Conservation (phyloP, 2,329 filamentous ascomycete genomes). For the Blastomyces gilchristii region DNA sequence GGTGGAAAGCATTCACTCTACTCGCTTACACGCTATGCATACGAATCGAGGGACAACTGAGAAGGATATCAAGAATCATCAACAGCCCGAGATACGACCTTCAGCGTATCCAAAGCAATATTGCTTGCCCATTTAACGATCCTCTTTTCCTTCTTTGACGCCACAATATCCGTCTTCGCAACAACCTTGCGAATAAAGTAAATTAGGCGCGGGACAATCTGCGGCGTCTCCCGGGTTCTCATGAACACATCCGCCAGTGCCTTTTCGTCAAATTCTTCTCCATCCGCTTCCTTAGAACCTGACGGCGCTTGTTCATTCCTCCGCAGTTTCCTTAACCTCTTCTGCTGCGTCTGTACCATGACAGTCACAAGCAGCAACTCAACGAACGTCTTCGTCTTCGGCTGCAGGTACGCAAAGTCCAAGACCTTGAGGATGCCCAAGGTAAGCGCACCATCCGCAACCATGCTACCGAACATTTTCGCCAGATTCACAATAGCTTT, state of each 20-base stretch:
- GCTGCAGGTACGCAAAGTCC: conserved; percentile 66
- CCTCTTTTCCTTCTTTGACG: conserved; percentile 43
- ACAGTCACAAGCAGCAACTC: conserved; percentile 70
- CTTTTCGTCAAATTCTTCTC: conserved; percentile 42
- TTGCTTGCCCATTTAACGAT: conserved; percentile 40
- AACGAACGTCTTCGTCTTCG: conserved; percentile 65
- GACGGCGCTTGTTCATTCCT: conserved; percentile 10
- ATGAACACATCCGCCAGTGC: conserved; percentile 57
- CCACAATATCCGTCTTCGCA: conserved; percentile 50
- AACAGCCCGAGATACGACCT: conserved; percentile 19
- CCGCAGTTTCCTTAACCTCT: conserved; percentile 20
- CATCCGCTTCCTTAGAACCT: conserved; percentile 19
- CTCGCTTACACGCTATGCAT: background rate
- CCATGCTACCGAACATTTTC: conserved; percentile 54
- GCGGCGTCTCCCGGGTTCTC: conserved; percentile 52
- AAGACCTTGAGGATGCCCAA: conserved; percentile 53
- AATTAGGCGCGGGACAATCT: conserved; percentile 62
- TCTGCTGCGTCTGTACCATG: conserved; percentile 55
- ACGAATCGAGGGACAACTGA: background rate
- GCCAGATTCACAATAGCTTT: conserved; percentile 57
- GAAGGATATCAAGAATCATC: conserved; percentile 3
- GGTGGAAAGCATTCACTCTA: background rate
- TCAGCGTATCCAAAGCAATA: conserved; percentile 33
- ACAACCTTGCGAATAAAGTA: conserved; percentile 73
- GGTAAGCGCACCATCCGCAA: conserved; percentile 49